Percentiles rank a stretch among this genome's conserved stretches.
phyloP scores from a whole-genome alignment of 2,329 filamentous ascomycete genomes.

The Grosmannia penicillata region DNA sequence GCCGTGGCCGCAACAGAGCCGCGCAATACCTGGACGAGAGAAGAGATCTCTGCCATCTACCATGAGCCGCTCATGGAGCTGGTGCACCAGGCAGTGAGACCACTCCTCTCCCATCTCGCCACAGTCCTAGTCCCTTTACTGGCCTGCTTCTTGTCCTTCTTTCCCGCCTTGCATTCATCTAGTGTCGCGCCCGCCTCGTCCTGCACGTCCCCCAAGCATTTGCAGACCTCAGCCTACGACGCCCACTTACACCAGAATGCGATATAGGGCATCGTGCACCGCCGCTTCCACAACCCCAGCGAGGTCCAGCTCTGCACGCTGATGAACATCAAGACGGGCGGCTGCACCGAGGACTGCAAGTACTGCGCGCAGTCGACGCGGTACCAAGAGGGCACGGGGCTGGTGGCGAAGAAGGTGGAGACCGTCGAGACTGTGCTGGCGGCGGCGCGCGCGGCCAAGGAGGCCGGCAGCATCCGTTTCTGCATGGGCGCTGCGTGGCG shows the following conservation, averaged over 20 bases:
- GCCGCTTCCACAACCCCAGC: conserved; percentile 69
- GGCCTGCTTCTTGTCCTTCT: not conserved
- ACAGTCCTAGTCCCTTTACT: no score
- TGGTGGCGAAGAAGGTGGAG: conserved; percentile 67
- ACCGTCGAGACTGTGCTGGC: conserved; percentile 68
- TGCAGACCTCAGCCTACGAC: not conserved
- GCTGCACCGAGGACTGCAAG: conserved; percentile 82
- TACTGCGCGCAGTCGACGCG: conserved; percentile 86
- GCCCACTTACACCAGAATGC: no score
- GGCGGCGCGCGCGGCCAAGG: conserved; percentile 62
- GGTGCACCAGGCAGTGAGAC: conserved; percentile 54
- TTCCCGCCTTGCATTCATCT: no score
- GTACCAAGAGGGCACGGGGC: conserved; percentile 60
- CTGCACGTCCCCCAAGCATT: no score
- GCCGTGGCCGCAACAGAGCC: conserved; percentile 47
- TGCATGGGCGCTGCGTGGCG: conserved; percentile 93
- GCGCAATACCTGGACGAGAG: conserved; percentile 63
- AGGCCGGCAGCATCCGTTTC: conserved; percentile 78
- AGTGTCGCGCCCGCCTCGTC: no score
- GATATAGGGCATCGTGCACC: conserved; percentile 69
- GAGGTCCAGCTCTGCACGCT: conserved; percentile 86
- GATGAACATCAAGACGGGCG: conserved; percentile 94
- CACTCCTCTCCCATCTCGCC: not conserved
- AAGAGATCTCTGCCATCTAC: conserved; percentile 72
- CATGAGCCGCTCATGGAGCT: conserved; percentile 69